Evolutionary conservation across 1,139 yeast species (phyloP), one percentile per base, ranked within the genome.

Genomic region (Kazachstania sp.): DNA sequence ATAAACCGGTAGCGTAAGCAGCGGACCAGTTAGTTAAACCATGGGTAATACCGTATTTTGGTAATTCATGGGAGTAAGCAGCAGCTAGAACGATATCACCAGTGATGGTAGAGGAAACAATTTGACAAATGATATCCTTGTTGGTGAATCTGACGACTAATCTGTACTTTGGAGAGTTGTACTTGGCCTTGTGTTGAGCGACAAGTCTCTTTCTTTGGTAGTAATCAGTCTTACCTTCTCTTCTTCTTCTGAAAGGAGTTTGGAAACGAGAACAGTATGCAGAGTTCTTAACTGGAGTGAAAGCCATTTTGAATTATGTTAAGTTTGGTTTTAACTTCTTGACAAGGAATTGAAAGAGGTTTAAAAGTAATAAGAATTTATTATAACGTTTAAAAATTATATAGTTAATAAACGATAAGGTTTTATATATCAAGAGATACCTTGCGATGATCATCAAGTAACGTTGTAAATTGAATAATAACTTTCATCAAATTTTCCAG

Each of bases 11-110:
- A 68, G 98, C 97, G 80, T 92, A 92, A 72, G 96, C 97, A 72
- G 98, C 97, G 56, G 98, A 77, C 99, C 99, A 92, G 95, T 94
- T 94, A 73, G 98, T 92, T 74, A 92, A 84, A 86, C 99, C 99
- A 77, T 87, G 95, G 71, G 79, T 80, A 71, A 92, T 87, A 71
- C 99, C 99, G 82, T 86, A 92, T 71, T 78, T 81, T 79, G 98
- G 97, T 70, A 92, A 83, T 79, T 92, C 99, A 70, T 92, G 98
- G 60, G 98, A 80, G 82, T 92, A 94, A 71, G 99, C 99, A 72
- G 97, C 94, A 64, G 96, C 79, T 71, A 92, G 79, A 56, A 92
- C 97, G 69, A 86, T 66, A 73, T 92, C 99, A 77, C 98, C 98
- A 65, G 94, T 83, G 74, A 92, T 85, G 76, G 92, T 92, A 61